A percentile compares a stretch with the other conserved stretches of the same genome.
Conservation (phyloP, 2,329 filamentous ascomycete genomes). For the Blastomyces parvus region DNA sequence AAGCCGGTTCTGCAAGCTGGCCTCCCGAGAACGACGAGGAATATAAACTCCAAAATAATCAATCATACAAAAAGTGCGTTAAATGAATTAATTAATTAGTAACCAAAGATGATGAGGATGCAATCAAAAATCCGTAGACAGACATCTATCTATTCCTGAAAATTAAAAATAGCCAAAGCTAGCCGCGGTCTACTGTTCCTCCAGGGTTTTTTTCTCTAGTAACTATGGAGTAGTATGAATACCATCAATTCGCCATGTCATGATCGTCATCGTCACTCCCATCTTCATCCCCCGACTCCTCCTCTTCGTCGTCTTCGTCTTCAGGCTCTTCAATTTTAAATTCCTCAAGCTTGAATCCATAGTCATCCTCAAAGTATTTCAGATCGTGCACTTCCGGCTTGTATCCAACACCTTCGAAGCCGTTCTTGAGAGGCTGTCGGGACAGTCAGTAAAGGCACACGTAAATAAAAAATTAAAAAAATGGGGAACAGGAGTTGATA, state of each 20-base stretch:
- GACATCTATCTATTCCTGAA: background rate
- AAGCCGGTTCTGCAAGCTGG: background rate
- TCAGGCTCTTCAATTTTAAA: conserved; percentile 47
- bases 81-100: background rate
- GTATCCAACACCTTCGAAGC: conserved; percentile 68
- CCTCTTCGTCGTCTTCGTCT: conserved; percentile 46
- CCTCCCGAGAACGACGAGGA: background rate
- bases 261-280: conserved; percentile 41
- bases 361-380: conserved; percentile 77
- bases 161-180: background rate
- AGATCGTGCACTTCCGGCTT: conserved; percentile 64
- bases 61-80: background rate
- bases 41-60: background rate
- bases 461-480: background rate
- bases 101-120: background rate
- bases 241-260: background rate
- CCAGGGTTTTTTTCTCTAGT: background rate
- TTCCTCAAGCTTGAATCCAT: conserved; percentile 60
- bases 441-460: conserved; percentile 16
- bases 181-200: background rate
- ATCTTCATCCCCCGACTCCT: conserved; percentile 39
- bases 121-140: background rate
- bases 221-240: background rate
- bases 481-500: conserved; percentile 3
- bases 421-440: conserved; percentile 60